These are phyloP conservation scores for Pezicula rhizophila DNA, from an alignment of 2,329 filamentous ascomycete genomes.

Conservation along the genomic window DNA sequence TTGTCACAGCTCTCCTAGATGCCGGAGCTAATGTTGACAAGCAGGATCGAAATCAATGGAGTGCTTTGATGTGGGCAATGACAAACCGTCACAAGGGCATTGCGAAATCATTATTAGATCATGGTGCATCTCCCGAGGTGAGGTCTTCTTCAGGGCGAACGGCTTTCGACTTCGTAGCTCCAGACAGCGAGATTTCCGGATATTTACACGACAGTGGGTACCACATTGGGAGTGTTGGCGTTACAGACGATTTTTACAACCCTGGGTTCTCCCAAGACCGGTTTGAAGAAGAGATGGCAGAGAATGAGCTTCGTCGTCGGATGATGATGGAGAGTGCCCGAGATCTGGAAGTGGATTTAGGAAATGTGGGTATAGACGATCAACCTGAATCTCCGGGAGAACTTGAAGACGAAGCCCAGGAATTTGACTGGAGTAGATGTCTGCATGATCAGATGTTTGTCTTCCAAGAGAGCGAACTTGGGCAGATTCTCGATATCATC, in stretches of 20 bases:
- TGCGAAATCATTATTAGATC: constrained; percentile 84
- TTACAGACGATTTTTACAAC: constrained; percentile 88
- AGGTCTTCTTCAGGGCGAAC: constrained; percentile 92
- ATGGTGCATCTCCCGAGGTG: constrained; percentile 90
- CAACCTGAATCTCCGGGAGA: constrained; percentile 82
- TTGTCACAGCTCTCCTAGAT: constrained; percentile 76
- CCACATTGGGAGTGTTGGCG: constrained; percentile 72
- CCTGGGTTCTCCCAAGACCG: constrained; percentile 86
- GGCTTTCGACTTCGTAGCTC: constrained; percentile 90
- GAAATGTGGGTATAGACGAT: constrained; percentile 92
- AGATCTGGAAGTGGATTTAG: constrained; percentile 92
- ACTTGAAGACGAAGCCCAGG: constrained; percentile 80
- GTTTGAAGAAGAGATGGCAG: constrained; percentile 95
- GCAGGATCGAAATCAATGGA: constrained; percentile 96
- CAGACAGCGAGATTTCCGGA: constrained; percentile 92
- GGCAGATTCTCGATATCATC: constrained; percentile 87
- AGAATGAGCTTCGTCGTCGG: constrained; percentile 87
- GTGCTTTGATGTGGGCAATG: constrained; percentile 98
- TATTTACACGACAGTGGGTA: constrained; percentile 95
- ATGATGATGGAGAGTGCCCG: constrained; percentile 99
- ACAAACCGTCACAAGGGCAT: constrained; percentile 96
- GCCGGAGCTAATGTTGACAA: constrained; percentile 85
- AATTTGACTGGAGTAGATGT: constrained; percentile 93
- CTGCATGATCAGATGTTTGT: constrained; percentile 99
- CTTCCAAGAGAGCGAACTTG: constrained; percentile 90